phyloP scores from a whole-genome alignment of 305 asterid genomes.

The Plantago rigida region DNA sequence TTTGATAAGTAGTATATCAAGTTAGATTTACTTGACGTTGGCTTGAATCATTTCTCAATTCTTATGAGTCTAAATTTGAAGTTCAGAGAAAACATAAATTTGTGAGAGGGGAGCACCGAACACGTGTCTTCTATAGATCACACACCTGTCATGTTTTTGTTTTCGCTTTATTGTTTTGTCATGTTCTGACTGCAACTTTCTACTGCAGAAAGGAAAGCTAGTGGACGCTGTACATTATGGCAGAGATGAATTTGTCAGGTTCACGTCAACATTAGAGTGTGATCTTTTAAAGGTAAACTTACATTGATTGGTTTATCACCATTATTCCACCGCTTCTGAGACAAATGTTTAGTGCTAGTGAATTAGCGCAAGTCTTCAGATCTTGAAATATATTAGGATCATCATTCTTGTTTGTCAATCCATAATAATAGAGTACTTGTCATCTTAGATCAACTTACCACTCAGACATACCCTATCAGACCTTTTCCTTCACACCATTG shows the following conservation, averaged over 20 bases:
- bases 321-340: not conserved
- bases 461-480: too few relatives aligned
- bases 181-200: conserved; percentile 10
- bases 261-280: conserved; percentile 42
- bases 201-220: conserved; percentile 48
- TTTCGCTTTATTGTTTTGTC: not conserved
- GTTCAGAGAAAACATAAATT: too few relatives aligned
- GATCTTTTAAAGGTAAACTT: conserved; percentile 57
- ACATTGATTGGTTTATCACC: conserved; percentile 4
- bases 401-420: too few relatives aligned
- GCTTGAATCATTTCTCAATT: not conserved
- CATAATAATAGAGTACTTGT: too few relatives aligned
- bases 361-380: not conserved
- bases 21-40: not conserved
- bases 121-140: not conserved
- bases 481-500: too few relatives aligned
- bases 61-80: too few relatives aligned
- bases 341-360: not conserved
- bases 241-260: conserved; percentile 59
- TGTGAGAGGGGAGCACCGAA: not conserved
- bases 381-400: not conserved
- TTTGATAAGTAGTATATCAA: not conserved
- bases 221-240: conserved; percentile 68
- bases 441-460: too few relatives aligned
- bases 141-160: not conserved